phyloP scores from a whole-genome alignment of 163 green algal genomes.

The Chlamydomonas reinhardtii region DNA sequence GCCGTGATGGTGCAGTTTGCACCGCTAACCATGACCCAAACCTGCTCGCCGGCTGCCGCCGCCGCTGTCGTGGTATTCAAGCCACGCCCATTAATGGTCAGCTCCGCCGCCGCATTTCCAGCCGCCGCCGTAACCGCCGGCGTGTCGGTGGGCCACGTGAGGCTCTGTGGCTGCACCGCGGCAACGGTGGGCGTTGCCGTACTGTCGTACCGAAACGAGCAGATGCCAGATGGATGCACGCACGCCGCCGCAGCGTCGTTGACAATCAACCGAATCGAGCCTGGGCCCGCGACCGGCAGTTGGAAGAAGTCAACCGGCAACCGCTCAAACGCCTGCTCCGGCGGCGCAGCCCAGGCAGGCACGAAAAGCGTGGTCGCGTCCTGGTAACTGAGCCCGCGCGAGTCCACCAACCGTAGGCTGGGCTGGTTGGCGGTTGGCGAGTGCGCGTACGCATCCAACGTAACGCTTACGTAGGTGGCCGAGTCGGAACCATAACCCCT shows the following conservation, averaged over 20 bases:
- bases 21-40: not conserved
- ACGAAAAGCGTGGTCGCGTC: not conserved
- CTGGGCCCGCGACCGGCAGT: not conserved
- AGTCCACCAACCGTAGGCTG: not conserved
- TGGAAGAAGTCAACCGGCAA: not conserved
- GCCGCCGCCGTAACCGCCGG: not conserved
- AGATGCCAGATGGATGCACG: not conserved
- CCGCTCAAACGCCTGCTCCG: not conserved
- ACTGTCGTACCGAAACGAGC: conserved; percentile 38
- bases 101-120: not conserved
- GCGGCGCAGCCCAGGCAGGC: not conserved
- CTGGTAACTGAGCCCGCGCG: not conserved
- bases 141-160: not conserved
- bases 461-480: not conserved
- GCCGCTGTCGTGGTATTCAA: not conserved
- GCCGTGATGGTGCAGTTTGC: not conserved
- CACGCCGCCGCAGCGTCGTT: not conserved
- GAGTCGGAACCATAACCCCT: not conserved
- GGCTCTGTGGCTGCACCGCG: conserved; percentile 34
- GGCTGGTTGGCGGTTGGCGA: not conserved
- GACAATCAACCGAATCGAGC: not conserved
- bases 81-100: not conserved
- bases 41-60: too few species aligned
- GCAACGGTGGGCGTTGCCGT: conserved; percentile 56
- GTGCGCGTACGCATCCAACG: not conserved